These are phyloP conservation scores for Moesziomyces globuligerus DNA, from an alignment of 1,284 basidiomycete genomes.

Conservation along the genomic window DNA sequence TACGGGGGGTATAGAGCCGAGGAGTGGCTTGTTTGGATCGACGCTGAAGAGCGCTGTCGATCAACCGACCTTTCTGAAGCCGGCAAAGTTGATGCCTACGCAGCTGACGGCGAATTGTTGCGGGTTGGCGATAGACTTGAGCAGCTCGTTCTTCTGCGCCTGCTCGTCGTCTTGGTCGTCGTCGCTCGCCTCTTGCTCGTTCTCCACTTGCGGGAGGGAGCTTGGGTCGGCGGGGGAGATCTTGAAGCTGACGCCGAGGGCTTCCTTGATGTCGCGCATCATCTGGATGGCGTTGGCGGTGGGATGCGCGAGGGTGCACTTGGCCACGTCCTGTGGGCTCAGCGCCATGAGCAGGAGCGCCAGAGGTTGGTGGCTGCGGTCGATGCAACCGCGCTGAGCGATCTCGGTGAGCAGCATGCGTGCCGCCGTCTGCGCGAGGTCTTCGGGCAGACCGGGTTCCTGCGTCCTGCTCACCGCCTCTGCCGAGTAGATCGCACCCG, in stretches of 20 bases:
- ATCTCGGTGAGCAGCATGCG: constrained; percentile 82
- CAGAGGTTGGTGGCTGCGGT: constrained; percentile 87
- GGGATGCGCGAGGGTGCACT: constrained; percentile 84
- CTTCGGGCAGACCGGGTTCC: constrained; percentile 80
- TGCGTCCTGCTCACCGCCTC: constrained; percentile 77
- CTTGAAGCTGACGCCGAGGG: constrained; percentile 78
- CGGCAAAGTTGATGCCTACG: constrained; percentile 61
- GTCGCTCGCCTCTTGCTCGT: constrained; percentile 14
- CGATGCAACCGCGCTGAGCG: constrained; percentile 85
- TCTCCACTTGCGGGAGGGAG: constrained; percentile 5
- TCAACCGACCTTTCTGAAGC: constrained; percentile 53
- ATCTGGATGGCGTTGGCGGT: constrained; percentile 83
- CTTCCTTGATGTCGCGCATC: constrained; percentile 81
- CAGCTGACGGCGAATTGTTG: constrained; percentile 53
- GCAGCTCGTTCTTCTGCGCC: constrained; percentile 11
- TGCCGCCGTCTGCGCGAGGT: constrained; percentile 84
- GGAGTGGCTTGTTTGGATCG: too few species aligned
- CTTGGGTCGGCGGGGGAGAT: constrained; percentile 55
- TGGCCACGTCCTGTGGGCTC: constrained; percentile 93
- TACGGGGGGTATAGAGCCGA: too few species aligned
- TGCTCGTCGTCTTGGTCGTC: constrained; percentile 29
- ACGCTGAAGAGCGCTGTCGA: too few species aligned
- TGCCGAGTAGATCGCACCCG: constrained; percentile 84
- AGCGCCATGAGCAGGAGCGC: constrained; percentile 90
- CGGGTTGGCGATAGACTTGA: constrained; percentile 12